Conservation (phyloP, 2,329 filamentous ascomycete species). For the Trichoderma breve region DNA sequence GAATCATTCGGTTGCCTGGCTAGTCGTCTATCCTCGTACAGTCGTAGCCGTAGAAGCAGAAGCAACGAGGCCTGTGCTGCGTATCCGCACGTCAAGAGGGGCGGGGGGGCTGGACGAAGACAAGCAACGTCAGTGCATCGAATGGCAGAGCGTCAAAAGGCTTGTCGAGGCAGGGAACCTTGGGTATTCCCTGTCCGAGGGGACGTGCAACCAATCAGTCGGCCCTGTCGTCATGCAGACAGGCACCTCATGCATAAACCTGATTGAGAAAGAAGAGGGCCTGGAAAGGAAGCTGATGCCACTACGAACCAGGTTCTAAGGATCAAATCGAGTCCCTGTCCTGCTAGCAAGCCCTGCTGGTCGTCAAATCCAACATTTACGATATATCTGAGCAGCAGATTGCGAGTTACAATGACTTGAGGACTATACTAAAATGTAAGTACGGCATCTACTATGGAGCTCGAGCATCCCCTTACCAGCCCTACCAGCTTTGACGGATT, state of each 20-base stretch:
- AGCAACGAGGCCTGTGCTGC: background rate
- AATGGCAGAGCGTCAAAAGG: background rate
- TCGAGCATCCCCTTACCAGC: background rate
- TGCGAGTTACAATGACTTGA: background rate
- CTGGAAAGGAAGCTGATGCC: slow-evolving; percentile 10
- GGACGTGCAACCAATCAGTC: background rate
- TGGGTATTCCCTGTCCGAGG: background rate
- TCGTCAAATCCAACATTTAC: background rate
- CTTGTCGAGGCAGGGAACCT: background rate
- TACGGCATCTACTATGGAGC: background rate
- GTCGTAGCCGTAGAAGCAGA: background rate
- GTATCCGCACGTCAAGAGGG: slow-evolving; percentile 4
- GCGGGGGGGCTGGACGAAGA: background rate
- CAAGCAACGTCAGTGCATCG: background rate
- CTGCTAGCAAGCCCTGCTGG: background rate
- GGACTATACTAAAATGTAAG: background rate
- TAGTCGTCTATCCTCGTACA: background rate
- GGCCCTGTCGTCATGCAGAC: background rate
- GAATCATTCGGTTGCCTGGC: slow-evolving; percentile 4
- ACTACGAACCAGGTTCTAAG: background rate
- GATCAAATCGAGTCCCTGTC: background rate
- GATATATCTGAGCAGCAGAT: background rate
- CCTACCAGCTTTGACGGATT: background rate
- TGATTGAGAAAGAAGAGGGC: background rate
- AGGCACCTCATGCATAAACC: slow-evolving; percentile 13